phyloP scores from a whole-genome alignment of 2,329 filamentous ascomycete genomes.

The Xylogone sp. region DNA sequence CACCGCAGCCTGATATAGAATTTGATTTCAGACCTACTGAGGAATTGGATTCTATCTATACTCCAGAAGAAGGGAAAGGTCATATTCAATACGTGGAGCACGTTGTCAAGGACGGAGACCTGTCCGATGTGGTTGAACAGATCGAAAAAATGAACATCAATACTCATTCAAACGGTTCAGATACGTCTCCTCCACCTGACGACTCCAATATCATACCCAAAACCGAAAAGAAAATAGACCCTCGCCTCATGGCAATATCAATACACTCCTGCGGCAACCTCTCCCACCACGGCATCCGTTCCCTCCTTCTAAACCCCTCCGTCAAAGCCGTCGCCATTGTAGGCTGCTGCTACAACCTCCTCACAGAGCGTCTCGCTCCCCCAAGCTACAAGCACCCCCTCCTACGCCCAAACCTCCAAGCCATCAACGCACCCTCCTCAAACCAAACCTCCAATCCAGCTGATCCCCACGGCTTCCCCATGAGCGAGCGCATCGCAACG shows the following conservation, averaged over 20 bases:
- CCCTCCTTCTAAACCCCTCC: constrained; percentile 75
- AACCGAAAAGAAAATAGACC: constrained; percentile 31
- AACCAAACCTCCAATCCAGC: constrained; percentile 45
- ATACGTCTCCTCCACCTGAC: constrained; percentile 15
- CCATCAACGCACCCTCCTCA: constrained; percentile 52
- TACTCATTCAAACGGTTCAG: constrained; percentile 9
- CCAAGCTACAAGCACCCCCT: constrained; percentile 81
- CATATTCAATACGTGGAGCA: constrained; percentile 77
- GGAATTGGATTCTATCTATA: constrained; percentile 49
- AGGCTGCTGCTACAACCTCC: constrained; percentile 95
- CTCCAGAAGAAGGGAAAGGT: constrained; percentile 58
- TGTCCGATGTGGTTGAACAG: constrained; percentile 62
- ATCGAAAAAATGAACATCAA: constrained; percentile 43
- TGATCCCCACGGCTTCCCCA: constrained; percentile 90
- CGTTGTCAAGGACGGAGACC: constrained; percentile 67
- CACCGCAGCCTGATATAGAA: constrained; percentile 9
- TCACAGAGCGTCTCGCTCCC: constrained; percentile 85
- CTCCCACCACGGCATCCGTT: constrained; percentile 89
- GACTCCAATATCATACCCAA: constrained; percentile 9
- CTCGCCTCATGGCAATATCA: constrained; percentile 78
- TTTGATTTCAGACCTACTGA: constrained; percentile 47
- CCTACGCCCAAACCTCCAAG: constrained; percentile 65
- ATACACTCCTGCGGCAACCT: constrained; percentile 97
- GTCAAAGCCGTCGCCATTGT: constrained; percentile 93
- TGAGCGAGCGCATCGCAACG: constrained; percentile 68